Conservation (phyloP, 257 asterid genomes). For the Nicotiana paniculata region DNA sequence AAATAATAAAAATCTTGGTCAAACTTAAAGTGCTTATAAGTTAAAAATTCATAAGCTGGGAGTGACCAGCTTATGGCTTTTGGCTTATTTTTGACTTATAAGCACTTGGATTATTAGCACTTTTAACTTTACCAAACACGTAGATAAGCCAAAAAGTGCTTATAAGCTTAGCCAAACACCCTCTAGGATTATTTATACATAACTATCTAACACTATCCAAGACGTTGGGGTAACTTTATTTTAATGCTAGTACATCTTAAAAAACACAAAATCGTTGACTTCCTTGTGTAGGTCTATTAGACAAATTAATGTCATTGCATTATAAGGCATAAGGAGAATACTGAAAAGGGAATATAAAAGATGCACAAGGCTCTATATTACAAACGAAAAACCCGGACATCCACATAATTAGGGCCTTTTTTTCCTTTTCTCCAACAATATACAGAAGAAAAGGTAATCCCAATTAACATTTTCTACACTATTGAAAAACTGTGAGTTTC, state of each 20-base stretch:
- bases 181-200: too few species aligned
- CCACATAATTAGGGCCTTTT: neutral
- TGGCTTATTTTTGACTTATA: too few species aligned
- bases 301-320: neutral
- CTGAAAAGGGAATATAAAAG: neutral
- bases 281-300: neutral
- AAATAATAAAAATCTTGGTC: too few species aligned
- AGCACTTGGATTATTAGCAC: too few species aligned
- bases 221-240: neutral
- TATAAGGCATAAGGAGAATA: neutral
- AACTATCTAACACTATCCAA: neutral
- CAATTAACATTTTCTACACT: neutral
- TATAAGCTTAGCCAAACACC: too few species aligned
- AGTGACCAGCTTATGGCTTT: too few species aligned
- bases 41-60: too few species aligned
- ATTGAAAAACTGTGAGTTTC: neutral
- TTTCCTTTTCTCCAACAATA: neutral
- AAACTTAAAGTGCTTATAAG: too few species aligned
- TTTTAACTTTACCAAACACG: too few species aligned
- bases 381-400: neutral
- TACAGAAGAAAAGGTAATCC: neutral
- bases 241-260: neutral
- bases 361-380: neutral
- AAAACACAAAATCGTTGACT: neutral
- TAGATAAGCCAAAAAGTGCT: too few species aligned